These are phyloP conservation scores for Neodidymelliopsis sp. DNA, from an alignment of 2,329 filamentous ascomycete species.

Conservation along the genomic window DNA sequence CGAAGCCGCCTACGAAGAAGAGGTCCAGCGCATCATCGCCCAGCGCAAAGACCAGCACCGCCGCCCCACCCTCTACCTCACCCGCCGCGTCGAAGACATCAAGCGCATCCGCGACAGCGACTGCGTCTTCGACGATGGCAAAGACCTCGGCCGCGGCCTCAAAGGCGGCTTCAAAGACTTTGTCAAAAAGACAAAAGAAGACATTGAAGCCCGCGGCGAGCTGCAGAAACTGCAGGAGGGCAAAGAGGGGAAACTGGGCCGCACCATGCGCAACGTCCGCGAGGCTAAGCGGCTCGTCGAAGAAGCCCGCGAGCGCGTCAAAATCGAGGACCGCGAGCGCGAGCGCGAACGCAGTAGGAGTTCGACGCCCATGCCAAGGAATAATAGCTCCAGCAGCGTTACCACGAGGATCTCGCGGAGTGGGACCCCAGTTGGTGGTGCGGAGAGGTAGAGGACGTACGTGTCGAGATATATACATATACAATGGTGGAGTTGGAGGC, in stretches of 20 bases:
- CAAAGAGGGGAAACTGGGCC: constrained; percentile 42
- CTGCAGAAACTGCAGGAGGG: constrained; percentile 44
- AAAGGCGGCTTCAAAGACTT: constrained; percentile 47
- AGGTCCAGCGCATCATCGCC: constrained; percentile 74
- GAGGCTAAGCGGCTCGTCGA: constrained; percentile 46
- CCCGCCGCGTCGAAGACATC: constrained; percentile 56
- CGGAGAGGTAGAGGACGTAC: too few species aligned
- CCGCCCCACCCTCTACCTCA: constrained; percentile 64
- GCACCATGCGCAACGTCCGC: constrained; percentile 42
- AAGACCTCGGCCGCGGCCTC: constrained; percentile 34
- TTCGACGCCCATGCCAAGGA: constrained; percentile 31
- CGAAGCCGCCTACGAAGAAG: constrained; percentile 83
- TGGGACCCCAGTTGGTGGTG: constrained; percentile 27
- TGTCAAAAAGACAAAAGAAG: constrained; percentile 46
- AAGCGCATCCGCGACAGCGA: constrained; percentile 47
- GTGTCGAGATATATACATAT: background rate
- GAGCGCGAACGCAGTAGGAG: constrained; percentile 33
- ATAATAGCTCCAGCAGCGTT: constrained; percentile 30
- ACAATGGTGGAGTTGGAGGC: too few species aligned
- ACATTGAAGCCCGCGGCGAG: constrained; percentile 42
- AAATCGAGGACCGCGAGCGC: constrained; percentile 40
- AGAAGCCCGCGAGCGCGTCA: constrained; percentile 42
- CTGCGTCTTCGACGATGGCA: constrained; percentile 41
- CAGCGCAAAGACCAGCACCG: constrained; percentile 51
- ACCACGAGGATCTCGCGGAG: constrained; percentile 25